phyloP scores from a whole-genome alignment of 305 asterid species.

The Plantago lanceolata region DNA sequence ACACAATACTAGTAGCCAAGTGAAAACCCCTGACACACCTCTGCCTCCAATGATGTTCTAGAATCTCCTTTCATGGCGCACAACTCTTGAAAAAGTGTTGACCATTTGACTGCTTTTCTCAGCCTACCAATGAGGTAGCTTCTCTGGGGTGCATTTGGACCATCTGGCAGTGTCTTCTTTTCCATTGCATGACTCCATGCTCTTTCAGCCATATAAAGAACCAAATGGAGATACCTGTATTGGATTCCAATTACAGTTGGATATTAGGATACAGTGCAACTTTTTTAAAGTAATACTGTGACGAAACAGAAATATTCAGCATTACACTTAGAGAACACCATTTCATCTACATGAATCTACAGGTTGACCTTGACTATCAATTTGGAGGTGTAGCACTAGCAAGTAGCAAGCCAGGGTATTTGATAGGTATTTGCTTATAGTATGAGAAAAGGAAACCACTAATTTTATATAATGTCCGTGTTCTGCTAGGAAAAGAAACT shows the following conservation, averaged over 20 bases:
- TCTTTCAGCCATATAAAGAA: constrained; percentile 85
- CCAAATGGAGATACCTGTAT: constrained; percentile 80
- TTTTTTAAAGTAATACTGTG: constrained; percentile 8
- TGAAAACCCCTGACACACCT: constrained; percentile 41
- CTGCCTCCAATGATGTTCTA: constrained; percentile 92
- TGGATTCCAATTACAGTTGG: constrained; percentile 18
- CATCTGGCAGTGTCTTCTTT: constrained; percentile 89
- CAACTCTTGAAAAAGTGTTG: constrained; percentile 74
- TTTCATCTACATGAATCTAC: background rate
- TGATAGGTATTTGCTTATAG: too few species aligned
- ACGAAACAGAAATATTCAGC: background rate
- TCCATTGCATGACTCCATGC: constrained; percentile 99
- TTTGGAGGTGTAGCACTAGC: constrained; percentile 10
- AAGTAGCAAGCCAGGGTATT: background rate
- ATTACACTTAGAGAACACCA: too few species aligned
- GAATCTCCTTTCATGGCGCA: constrained; percentile 83
- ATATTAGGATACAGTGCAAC: constrained; percentile 10
- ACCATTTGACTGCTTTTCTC: constrained; percentile 92
- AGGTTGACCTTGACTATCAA: constrained; percentile 1
- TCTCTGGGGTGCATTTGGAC: constrained; percentile 90
- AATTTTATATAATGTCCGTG: background rate
- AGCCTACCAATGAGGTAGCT: constrained; percentile 88
- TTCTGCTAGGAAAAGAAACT: background rate
- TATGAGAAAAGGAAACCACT: too few species aligned
- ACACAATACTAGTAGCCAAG: constrained; percentile 11